Base-by-base conservation (phyloP, 306 rosid genomes). In the Erythrophleum fordii region DNA sequence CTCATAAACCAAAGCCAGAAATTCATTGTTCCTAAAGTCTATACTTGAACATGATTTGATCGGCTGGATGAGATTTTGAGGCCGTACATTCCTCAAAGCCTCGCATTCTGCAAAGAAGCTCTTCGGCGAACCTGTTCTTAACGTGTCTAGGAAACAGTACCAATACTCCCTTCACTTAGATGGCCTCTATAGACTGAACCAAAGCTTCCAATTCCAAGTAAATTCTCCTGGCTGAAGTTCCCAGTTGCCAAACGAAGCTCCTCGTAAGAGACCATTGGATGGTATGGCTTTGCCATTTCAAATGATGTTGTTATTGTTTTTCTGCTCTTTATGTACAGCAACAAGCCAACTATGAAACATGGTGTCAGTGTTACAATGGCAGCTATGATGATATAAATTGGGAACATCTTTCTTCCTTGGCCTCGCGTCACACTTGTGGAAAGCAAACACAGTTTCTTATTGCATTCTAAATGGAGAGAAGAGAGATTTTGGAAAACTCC, bases 91-190 rank as follows among this genome's bases (percentile, higher is more conserved):
- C 83, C 79, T 85, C 86, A 87, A 51, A 18, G 90, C 88, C 60
- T 93, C 88, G 16, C 97, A 93, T 74, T 91, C 97, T 9, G 97
- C 93, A 5, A 87, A 80, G 71, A 93, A 93, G 61, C 97, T 93
- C 86, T 88, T 93, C 34, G 83, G 55, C 62, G 85, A 87, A 7
- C 85, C 89, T 18, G 80, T 86, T 60, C 77, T 76, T 46, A 53
- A 72, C 0, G 79, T 80, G 77, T 91, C 86, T 11, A 93, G 84
- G 51, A 93, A 37, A 90, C 77, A 49, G 52, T 83, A 26, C 29
- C 84, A 62, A 53, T 20, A 20, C 0, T n/a, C 28, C 83, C 89
- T 17, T 86, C 84, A 72, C 85, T 81, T 39, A 85, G 75, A 44
- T 56, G 44, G 76, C 97, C 97, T 87, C 45, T 90, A 65, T 86